Conservation (phyloP, 148 eudicot species). For the Oxyria digyna region DNA sequence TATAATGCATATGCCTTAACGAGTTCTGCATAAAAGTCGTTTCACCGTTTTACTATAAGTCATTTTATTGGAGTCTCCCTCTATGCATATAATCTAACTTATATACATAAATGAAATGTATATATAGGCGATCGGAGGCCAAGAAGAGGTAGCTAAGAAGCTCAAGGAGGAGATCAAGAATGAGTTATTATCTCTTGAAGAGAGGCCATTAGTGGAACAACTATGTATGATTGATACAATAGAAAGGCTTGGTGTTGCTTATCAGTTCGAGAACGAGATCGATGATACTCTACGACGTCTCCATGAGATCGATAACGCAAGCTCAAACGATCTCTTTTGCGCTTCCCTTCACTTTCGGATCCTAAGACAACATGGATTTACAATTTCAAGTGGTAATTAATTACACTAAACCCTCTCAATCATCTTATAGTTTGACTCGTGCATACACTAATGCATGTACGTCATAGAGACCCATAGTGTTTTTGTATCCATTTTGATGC, state of each 20-base stretch:
- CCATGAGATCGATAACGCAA: neutral
- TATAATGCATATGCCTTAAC: too few species aligned
- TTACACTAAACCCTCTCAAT: too few species aligned
- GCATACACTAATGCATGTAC: too few species aligned
- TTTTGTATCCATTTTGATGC: too few species aligned
- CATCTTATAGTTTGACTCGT: too few species aligned
- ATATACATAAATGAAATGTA: neutral
- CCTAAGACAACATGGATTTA: constrained; percentile 18
- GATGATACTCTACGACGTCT: neutral
- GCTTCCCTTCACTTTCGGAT: constrained; percentile 30
- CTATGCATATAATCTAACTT: too few species aligned
- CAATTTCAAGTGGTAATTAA: constrained; percentile 11
- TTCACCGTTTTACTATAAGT: too few species aligned
- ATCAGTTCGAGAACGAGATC: neutral
- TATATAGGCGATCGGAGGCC: neutral
- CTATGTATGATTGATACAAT: neutral
- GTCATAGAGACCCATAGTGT: too few species aligned
- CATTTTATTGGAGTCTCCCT: too few species aligned
- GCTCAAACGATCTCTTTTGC: constrained; percentile 13
- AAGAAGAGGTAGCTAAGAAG: neutral
- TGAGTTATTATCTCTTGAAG: neutral
- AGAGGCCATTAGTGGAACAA: neutral
- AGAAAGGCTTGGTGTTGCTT: neutral
- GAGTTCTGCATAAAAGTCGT: too few species aligned
- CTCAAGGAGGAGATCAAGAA: constrained; percentile 1